Evolutionary conservation across 2,329 filamentous ascomycete species (phyloP).

Genomic region (Dendryphion nanum): DNA sequence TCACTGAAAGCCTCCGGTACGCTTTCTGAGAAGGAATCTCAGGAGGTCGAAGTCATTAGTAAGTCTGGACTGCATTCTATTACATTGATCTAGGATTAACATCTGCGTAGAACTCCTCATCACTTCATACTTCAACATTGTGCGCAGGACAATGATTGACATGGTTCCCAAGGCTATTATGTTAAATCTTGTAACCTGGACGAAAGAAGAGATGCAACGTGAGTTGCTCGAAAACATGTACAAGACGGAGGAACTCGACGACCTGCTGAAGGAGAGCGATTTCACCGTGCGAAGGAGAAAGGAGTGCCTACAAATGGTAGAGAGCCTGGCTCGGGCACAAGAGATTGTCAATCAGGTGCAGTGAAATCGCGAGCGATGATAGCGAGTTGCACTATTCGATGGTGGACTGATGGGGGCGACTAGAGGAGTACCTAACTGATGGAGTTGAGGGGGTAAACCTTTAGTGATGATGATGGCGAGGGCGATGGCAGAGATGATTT

Average conservation of each 20-base stretch:
- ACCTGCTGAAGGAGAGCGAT: constrained; percentile 95
- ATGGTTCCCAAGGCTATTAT: constrained; percentile 99
- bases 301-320: constrained; percentile 99
- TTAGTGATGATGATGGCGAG: too few species aligned
- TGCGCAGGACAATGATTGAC: constrained; percentile 97
- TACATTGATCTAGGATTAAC: constrained; percentile 12
- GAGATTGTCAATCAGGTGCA: constrained; percentile 86
- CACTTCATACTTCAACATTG: constrained; percentile 96
- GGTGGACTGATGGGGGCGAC: too few species aligned
- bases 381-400: too few species aligned
- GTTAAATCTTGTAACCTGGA: constrained; percentile 92
- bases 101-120: constrained; percentile 75
- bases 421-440: too few species aligned
- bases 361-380: too few species aligned
- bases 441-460: too few species aligned
- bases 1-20: constrained; percentile 92
- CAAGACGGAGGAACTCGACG: constrained; percentile 83
- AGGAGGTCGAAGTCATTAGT: constrained; percentile 99
- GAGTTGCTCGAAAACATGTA: constrained; percentile 98
- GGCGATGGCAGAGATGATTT: too few species aligned
- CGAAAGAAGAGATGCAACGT: constrained; percentile 97
- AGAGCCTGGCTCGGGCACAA: constrained; percentile 82
- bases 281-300: constrained; percentile 93
- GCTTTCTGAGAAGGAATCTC: constrained; percentile 87
- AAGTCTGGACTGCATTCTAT: constrained; percentile 43